Evolutionary conservation across 1,284 basidiomycete species (phyloP), one percentile per base, ranked within the genome.

Genomic region (Inonotus obliquus): DNA sequence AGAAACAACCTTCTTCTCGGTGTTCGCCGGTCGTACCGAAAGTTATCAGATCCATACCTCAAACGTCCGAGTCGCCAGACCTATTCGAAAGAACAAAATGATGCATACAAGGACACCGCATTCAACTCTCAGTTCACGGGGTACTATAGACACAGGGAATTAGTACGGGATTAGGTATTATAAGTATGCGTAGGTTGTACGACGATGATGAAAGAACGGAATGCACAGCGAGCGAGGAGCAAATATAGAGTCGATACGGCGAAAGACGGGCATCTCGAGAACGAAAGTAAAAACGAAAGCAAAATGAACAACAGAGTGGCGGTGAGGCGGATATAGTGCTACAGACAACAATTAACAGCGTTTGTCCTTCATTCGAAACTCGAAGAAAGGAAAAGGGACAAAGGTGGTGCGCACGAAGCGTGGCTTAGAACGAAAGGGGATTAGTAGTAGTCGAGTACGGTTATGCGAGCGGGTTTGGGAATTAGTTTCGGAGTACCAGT

Each of bases 111-210:
- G 41, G 9, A 21, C 41, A 21, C 3, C n/a, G 17, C 17, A 44
- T 9, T 9, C 9, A 9, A 4, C 9, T 35, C 21, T 45, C 29
- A 35, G n/a, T 54, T 54, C 53, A 54, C 21, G 23, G 53, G 41
- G 39, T n/a, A 48, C 55, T 57, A 57, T 57, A 25, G 44, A 57
- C 55, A 57, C 55, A 57, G 25, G 38, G 27, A 44, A 44, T 44
- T 55, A 39, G 29, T 19, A 21, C 1, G 45, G 35, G 1, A 49
- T 58, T 49, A 58, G 17, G 19, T 17, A 48, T 35, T 52, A 51
- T 32, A 49, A 23, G 35, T 58, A 58, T 37, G 29, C 29, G 37
- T 59, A 59, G 38, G n/a, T 47, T 54, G 21, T 54, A 60, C 38
- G 41, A 44, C 41, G 17, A 44, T 32, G 35, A 60, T 13, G 52